Percentiles rank a stretch among this genome's conserved stretches.
Evolutionary conservation across 2,329 filamentous ascomycete species (phyloP).

Genomic region (Cladophialophora exuberans): DNA sequence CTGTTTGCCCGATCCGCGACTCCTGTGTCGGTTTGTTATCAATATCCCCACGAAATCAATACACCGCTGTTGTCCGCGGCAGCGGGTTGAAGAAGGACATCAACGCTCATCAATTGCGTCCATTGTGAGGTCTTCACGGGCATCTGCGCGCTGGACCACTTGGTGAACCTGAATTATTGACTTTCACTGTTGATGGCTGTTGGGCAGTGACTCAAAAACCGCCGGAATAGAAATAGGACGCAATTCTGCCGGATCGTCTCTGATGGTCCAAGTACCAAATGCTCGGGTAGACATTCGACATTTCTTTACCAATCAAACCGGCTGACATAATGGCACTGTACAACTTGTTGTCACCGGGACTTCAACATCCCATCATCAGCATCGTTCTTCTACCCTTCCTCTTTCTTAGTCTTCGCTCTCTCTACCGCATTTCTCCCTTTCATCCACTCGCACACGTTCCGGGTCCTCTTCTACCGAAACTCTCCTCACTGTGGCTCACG

Average conservation of each 20-base stretch:
- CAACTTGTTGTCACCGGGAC: constrained; percentile 13
- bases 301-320: background rate
- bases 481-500: constrained; percentile 40
- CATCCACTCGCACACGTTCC: constrained; percentile 47
- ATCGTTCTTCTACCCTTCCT: constrained; percentile 21
- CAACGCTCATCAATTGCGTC: background rate
- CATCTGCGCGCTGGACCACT: too few relatives aligned
- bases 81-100: background rate
- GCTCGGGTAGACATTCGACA: background rate
- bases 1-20: background rate
- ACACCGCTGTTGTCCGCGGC: constrained; percentile 7
- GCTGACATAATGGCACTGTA: constrained; percentile 18
- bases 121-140: background rate
- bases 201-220: constrained; percentile 3
- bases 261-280: background rate
- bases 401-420: constrained; percentile 19
- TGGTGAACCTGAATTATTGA: too few relatives aligned
- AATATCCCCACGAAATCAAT: background rate
- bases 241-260: background rate
- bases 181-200: too few relatives aligned
- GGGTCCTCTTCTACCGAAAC: constrained; percentile 41
- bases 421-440: constrained; percentile 41
- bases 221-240: background rate
- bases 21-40: constrained; percentile 1
- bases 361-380: constrained; percentile 14